A percentile compares a stretch with the other conserved stretches of the same genome.
Conservation (phyloP, 1,139 yeast genomes). For the Debaryomyces robertsiae region DNA sequence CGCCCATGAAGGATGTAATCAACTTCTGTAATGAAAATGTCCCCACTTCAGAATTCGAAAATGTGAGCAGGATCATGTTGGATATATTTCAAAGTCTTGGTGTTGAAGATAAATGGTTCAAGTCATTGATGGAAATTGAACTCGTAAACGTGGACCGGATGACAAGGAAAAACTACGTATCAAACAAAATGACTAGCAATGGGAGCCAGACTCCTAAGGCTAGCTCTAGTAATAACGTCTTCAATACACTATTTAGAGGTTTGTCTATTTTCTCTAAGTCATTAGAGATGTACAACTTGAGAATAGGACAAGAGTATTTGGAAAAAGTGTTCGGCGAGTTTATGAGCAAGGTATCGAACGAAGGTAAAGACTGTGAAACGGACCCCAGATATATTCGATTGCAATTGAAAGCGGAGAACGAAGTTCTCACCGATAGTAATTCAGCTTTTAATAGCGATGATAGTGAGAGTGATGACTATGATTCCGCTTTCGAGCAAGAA, state of each 20-base stretch:
- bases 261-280: slow-evolving; percentile 81
- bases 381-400: slow-evolving; percentile 61
- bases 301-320: slow-evolving; percentile 79
- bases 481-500: slow-evolving; percentile 36
- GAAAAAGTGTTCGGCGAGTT: slow-evolving; percentile 73
- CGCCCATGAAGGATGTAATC: slow-evolving; percentile 53
- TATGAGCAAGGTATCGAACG: slow-evolving; percentile 55
- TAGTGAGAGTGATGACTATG: slow-evolving; percentile 30
- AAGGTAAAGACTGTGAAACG: slow-evolving; percentile 66
- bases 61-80: slow-evolving; percentile 54
- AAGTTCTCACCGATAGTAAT: slow-evolving; percentile 27
- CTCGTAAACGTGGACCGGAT: slow-evolving; percentile 49
- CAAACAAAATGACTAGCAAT: slow-evolving; percentile 24
- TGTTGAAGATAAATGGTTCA: slow-evolving; percentile 69
- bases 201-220: slow-evolving; percentile 12
- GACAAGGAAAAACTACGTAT: slow-evolving; percentile 44
- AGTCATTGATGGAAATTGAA: slow-evolving; percentile 67
- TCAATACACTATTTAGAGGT: slow-evolving; percentile 82
- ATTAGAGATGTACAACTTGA: slow-evolving; percentile 71
- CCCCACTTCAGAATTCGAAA: slow-evolving; percentile 53
- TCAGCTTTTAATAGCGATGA: slow-evolving; percentile 23
- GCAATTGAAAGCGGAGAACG: slow-evolving; percentile 40
- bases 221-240: slow-evolving; percentile 46
- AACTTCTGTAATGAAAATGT: slow-evolving; percentile 47
- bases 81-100: slow-evolving; percentile 69